Base-by-base conservation (phyloP, 345 rosid genomes). In the Angophora floribunda region DNA sequence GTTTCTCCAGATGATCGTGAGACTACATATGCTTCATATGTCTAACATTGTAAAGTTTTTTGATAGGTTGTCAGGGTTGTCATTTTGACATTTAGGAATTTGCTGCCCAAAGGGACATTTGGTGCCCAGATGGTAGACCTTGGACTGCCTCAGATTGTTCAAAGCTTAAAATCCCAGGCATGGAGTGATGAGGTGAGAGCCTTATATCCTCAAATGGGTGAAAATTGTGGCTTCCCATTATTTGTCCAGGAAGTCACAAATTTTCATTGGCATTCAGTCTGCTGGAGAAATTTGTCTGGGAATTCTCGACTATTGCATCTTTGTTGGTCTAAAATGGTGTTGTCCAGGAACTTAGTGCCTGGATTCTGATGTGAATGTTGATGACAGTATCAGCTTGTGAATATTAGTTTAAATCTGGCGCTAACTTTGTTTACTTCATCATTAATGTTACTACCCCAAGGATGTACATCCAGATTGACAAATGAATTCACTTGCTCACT, bases 81-180 rank as follows among this genome's bases (percentile, higher is more conserved):
- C 87, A 93, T 95, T 89, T 90, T 96, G 95, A 95, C 96, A 70
- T 94, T 96, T 90, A 93, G 87, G 93, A 97, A 97, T 93, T 92
- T 97, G 95, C 95, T 96, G 80, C 93, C 96, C 41, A 96, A 93
- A 93, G 99, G 94, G 87, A 92, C 95, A 86, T 95, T 97, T 92
- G 99, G 98, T 91, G 97, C 98, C 88, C 98, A 93, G 92, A 97
- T 97, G 99, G 98, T 97, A 87, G 99, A 96, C 90, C 96, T 96
- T 90, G 98, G 99, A 84, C 94, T 97, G 90, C 98, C 96, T 85
- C 99, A 97, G 91, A 90, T 95, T 89, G 96, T 97, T 89, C 96
- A 96, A 91, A 96, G 94, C 93, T 93, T 97, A 88, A 96, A 96
- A 92, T 88, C 98, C 15, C 99, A 97, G 91, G 98, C 99, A 86